Evolutionary conservation across 2,329 filamentous ascomycete genomes (phyloP), one percentile per base, ranked within the genome.

Genomic region (Samsoniella hepiali): DNA sequence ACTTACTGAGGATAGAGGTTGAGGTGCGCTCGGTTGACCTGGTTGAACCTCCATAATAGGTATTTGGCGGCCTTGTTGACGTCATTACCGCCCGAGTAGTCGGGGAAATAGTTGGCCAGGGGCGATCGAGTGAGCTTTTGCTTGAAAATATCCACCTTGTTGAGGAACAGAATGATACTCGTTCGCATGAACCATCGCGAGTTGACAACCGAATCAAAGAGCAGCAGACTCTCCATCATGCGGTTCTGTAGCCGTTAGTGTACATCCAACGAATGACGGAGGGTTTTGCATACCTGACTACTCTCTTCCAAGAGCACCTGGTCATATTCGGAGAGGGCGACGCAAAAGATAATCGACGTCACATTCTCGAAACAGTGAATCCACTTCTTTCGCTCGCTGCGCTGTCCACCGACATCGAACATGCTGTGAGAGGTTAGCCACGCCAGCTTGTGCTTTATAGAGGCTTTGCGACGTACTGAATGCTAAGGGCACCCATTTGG

Each of bases 351-450:
- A 76, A 99, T 99, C 4, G 95, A 98, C 50, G 95, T 99, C 71
- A 99, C 95, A 71, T 98, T 98, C 77, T 99, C 95, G 76, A 99
- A 99, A 80, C 95, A 99, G 79, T 99, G 95, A 74, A 99, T 99
- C 95, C 95, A 99, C 81, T 99, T 99, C 82, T 99, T 99, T 67
- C 95, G 87, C 78, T 99, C 95, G 76, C 94, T 98, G 74, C 95
- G 84, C 78, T 99, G 95, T 31, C 95, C 95, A 67, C 95, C 95
- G 5, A 99, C 95, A 76, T 99, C 95, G 74, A 99, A 99, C 95
- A 99, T 99, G 80, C 94, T 98, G 73, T 31, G 60, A 49, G 56
- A 13, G 15, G 38, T 64, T 44, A 59, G 51, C n/a, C 10, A 34
- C 11, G 15, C 45, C 29, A n/a, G 17, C 3, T 13, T 22, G 13